phyloP scores from a whole-genome alignment of 1,139 yeast species.

The Geotrichum armillariae region DNA sequence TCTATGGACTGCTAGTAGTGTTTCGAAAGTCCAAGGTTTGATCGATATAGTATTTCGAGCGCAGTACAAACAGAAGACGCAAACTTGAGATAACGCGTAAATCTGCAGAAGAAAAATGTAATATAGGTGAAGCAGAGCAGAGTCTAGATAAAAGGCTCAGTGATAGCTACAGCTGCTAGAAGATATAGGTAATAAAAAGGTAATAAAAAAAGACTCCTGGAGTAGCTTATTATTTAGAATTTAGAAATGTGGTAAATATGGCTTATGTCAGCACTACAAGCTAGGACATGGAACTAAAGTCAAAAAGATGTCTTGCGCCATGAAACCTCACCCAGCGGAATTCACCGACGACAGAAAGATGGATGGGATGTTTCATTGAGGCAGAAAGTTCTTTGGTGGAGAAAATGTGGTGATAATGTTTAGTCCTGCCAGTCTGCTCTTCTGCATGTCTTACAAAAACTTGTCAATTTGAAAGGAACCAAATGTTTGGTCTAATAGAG shows the following conservation, averaged over 20 bases:
- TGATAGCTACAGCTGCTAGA: too few relatives aligned
- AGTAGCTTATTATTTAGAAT: too few relatives aligned
- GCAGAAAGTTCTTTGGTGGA: too few relatives aligned
- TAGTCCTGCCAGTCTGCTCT: too few relatives aligned
- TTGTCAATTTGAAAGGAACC: too few relatives aligned
- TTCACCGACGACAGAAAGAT: too few relatives aligned
- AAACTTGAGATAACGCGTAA: not conserved
- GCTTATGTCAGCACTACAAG: conserved; percentile 4
- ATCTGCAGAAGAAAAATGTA: not conserved
- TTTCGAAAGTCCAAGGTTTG: not conserved
- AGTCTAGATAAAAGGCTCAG: not conserved
- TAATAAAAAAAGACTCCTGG: too few relatives aligned
- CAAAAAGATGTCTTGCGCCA: conserved; percentile 4
- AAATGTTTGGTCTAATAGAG: too few relatives aligned
- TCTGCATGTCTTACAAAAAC: too few relatives aligned
- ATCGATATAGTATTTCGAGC: not conserved
- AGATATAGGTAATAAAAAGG: too few relatives aligned
- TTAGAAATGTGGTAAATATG: not conserved
- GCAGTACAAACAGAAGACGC: not conserved
- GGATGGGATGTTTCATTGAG: too few relatives aligned
- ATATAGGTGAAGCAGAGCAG: not conserved
- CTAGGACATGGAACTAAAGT: not conserved
- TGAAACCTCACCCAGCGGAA: not conserved
- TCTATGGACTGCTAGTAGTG: not conserved
- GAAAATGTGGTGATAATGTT: too few relatives aligned